These are phyloP conservation scores for Penicillium desertorum DNA, from an alignment of 495 filamentous ascomycete genomes.

Conservation along the genomic window DNA sequence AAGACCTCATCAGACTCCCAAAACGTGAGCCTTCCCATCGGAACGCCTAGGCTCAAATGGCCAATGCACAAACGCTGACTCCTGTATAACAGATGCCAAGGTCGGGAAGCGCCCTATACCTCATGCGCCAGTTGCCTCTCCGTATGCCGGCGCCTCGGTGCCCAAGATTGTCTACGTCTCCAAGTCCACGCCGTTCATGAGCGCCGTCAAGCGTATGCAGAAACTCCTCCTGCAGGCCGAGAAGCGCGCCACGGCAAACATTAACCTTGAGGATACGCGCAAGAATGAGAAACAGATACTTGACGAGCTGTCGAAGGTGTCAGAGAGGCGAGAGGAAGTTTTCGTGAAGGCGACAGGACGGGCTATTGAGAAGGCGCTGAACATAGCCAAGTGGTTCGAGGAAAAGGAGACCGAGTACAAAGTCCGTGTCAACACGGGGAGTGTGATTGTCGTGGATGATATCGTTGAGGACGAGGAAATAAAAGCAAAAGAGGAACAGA, in stretches of 20 bases:
- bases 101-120: slow-evolving; percentile 70
- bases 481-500: slow-evolving; percentile 25
- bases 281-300: slow-evolving; percentile 41
- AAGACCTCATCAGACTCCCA: slow-evolving; percentile 39
- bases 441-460: slow-evolving; percentile 71
- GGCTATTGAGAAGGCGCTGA: slow-evolving; percentile 71
- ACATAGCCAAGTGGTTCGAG: slow-evolving; percentile 63
- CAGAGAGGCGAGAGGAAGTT: slow-evolving; percentile 57
- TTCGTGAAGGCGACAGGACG: slow-evolving; percentile 74
- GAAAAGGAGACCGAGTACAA: slow-evolving; percentile 52
- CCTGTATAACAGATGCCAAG: slow-evolving; percentile 32
- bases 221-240: slow-evolving; percentile 66
- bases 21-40: slow-evolving; percentile 28
- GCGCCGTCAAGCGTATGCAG: slow-evolving; percentile 76
- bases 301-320: slow-evolving; percentile 41
- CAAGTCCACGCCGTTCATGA: slow-evolving; percentile 70
- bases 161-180: slow-evolving; percentile 80
- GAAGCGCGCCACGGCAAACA: slow-evolving; percentile 53
- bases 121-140: slow-evolving; percentile 62
- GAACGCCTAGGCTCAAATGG: background rate
- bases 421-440: slow-evolving; percentile 62
- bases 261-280: slow-evolving; percentile 38
- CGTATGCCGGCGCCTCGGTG: slow-evolving; percentile 47
- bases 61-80: slow-evolving; percentile 20
- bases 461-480: slow-evolving; percentile 47